These are phyloP conservation scores for Fusarium equiseti DNA, from an alignment of 2,329 filamentous ascomycete species.

Conservation along the genomic window DNA sequence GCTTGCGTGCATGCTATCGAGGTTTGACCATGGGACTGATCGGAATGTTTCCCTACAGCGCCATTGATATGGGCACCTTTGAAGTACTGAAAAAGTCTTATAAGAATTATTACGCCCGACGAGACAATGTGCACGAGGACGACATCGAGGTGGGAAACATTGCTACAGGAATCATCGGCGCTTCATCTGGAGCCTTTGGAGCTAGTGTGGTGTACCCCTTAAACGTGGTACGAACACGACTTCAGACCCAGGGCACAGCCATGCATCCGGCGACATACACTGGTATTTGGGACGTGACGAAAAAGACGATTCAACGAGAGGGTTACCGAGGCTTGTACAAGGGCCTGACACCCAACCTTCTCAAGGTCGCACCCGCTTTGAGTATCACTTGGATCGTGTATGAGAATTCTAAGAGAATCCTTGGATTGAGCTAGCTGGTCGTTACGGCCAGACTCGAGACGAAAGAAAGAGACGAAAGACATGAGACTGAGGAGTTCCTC, in stretches of 20 bases:
- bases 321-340: constrained; percentile 91
- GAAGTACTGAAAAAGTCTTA: constrained; percentile 88
- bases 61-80: constrained; percentile 95
- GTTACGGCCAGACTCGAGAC: background rate
- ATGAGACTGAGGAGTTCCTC: constrained; percentile 3
- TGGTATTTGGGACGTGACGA: constrained; percentile 89
- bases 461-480: constrained; percentile 13
- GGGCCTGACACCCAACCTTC: constrained; percentile 90
- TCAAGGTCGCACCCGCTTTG: constrained; percentile 96
- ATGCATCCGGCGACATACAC: constrained; percentile 91
- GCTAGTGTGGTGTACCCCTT: constrained; percentile 95
- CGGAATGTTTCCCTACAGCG: constrained; percentile 98
- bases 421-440: constrained; percentile 64
- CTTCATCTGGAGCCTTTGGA: constrained; percentile 89
- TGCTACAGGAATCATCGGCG: constrained; percentile 88
- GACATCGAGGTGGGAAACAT: constrained; percentile 86
- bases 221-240: constrained; percentile 89
- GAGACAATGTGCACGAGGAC: constrained; percentile 80
- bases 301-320: constrained; percentile 84
- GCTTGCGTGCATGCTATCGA: constrained; percentile 83
- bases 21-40: constrained; percentile 93
- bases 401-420: constrained; percentile 84
- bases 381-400: constrained; percentile 96
- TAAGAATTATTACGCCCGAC: constrained; percentile 75
- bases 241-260: constrained; percentile 95